Evolutionary conservation across 441 rosid genomes (phyloP).

Genomic region (Erodium moschatum): DNA sequence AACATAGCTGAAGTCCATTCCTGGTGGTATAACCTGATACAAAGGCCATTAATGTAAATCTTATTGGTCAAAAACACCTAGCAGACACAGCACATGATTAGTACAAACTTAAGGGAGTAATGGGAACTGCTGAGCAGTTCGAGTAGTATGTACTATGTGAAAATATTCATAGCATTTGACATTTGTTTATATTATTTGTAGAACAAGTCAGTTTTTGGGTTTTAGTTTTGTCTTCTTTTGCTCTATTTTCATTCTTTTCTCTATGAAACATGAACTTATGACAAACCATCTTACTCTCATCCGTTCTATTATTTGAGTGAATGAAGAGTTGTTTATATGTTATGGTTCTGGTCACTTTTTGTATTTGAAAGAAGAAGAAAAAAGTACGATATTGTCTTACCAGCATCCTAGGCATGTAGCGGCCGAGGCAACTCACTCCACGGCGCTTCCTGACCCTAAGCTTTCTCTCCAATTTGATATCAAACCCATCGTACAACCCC

Average conservation of each 20-base stretch:
- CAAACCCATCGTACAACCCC: constrained; percentile 74
- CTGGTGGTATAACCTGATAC: constrained; percentile 63
- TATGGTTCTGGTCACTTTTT: background rate
- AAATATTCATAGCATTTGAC: too few relatives aligned
- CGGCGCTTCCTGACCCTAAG: constrained; percentile 53
- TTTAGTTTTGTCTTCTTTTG: background rate
- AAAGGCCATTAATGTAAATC: background rate
- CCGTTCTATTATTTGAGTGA: background rate
- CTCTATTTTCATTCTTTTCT: background rate
- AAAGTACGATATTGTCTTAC: constrained; percentile 27
- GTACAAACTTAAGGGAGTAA: background rate
- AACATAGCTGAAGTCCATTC: constrained; percentile 73
- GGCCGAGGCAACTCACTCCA: constrained; percentile 60
- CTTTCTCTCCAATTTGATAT: constrained; percentile 57
- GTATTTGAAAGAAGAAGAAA: background rate
- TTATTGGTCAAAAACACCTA: background rate
- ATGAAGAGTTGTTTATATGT: background rate
- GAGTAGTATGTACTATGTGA: too few relatives aligned
- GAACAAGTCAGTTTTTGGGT: constrained; percentile 2
- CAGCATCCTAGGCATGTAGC: constrained; percentile 67
- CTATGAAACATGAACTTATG: background rate
- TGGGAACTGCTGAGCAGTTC: background rate
- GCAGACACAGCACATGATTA: background rate
- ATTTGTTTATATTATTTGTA: background rate
- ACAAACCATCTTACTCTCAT: background rate